Conservation (phyloP, 306 rosid genomes). For the apple (Malus domestica) region ASM211411v1 NC_041796.1:177001-177500, state of each 20-base stretch:
- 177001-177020: no score
- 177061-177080: no score
- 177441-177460: neutral
- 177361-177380: neutral
- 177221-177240: constrained; percentile 66
- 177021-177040: no score
- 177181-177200: no score
- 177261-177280: constrained; percentile 98
- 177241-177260: constrained; percentile 78
- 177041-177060: no score
- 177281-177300: constrained; percentile 87
- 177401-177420: neutral
- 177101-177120: no score
- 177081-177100: no score
- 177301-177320: constrained; percentile 17
- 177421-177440: neutral
- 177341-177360: neutral
- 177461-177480: neutral
- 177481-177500: no score
- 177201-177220: constrained; percentile 28
- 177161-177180: no score
- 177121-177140: no score
- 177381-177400: neutral
- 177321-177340: no score
- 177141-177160: no score